Evolutionary conservation across 352 stramenopile genomes (phyloP).

Genomic region (Phytophthora hibernalis): DNA sequence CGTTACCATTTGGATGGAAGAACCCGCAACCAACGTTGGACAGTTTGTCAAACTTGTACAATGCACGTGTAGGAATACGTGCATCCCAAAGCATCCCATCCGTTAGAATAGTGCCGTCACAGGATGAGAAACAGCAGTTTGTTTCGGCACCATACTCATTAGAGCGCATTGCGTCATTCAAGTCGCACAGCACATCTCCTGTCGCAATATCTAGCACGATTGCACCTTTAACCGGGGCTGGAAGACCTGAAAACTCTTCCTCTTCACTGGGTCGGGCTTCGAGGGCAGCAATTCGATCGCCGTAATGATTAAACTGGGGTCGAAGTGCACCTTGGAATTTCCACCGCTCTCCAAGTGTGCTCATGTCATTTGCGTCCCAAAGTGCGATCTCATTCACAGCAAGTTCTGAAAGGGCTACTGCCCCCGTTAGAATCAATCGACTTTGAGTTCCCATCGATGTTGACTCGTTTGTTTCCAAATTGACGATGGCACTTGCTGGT

Average conservation of each 20-base stretch:
- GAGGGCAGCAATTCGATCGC: slow-evolving; percentile 74
- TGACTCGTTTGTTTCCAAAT: slow-evolving; percentile 73
- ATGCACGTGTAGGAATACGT: slow-evolving; percentile 64
- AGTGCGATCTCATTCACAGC: slow-evolving; percentile 68
- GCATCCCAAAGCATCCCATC: slow-evolving; percentile 88
- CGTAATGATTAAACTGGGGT: slow-evolving; percentile 82
- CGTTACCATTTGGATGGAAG: slow-evolving; percentile 90
- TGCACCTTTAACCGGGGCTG: slow-evolving; percentile 54
- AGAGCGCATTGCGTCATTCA: slow-evolving; percentile 68
- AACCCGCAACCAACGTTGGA: slow-evolving; percentile 84
- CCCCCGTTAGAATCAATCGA: slow-evolving; percentile 62
- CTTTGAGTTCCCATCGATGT: slow-evolving; percentile 65
- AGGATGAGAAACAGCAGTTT: slow-evolving; percentile 81
- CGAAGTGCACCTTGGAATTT: slow-evolving; percentile 61
- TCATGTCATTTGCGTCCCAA: slow-evolving; percentile 78
- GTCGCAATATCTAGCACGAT: slow-evolving; percentile 78
- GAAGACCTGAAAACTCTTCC: slow-evolving; percentile 34
- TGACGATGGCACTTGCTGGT: slow-evolving; percentile 70
- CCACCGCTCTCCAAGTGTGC: slow-evolving; percentile 62
- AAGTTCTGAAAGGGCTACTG: slow-evolving; percentile 55
- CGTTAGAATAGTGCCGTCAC: slow-evolving; percentile 77
- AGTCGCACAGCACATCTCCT: slow-evolving; percentile 61
- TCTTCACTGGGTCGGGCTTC: slow-evolving; percentile 54
- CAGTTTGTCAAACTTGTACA: slow-evolving; percentile 93
- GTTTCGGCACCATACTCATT: slow-evolving; percentile 83